Evolutionary conservation across 345 rosid genomes (phyloP).

Genomic region (Sisymbrium altissimum): DNA sequence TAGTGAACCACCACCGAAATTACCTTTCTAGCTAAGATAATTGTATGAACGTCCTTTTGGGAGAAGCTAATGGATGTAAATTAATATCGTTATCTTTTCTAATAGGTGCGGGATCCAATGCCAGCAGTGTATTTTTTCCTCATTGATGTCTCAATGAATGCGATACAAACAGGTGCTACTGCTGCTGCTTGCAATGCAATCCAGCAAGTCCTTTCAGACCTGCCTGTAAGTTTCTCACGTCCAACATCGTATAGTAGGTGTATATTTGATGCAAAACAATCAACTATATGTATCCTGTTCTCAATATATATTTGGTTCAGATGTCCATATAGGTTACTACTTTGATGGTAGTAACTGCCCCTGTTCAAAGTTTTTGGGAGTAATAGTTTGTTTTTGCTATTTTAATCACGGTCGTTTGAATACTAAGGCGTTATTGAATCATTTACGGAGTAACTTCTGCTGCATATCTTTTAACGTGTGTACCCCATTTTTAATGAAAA

Average conservation of each 20-base stretch:
- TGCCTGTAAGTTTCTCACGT: conserved; percentile 65
- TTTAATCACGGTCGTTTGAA: neutral
- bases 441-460: neutral
- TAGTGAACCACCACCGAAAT: neutral
- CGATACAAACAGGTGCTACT: conserved; percentile 89
- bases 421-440: neutral
- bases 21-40: conserved; percentile 6
- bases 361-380: neutral
- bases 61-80: conserved; percentile 1
- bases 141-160: conserved; percentile 92
- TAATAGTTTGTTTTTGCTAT: neutral
- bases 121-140: conserved; percentile 91
- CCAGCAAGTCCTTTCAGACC: conserved; percentile 84
- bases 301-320: neutral
- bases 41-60: neutral
- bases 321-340: neutral
- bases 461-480: conserved; percentile 1
- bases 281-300: neutral
- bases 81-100: conserved; percentile 13
- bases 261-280: neutral
- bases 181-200: conserved; percentile 97
- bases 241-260: conserved; percentile 2
- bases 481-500: conserved; percentile 2
- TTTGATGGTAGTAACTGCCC: neutral
- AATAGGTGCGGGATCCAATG: conserved; percentile 96